phyloP scores from a whole-genome alignment of 495 filamentous ascomycete genomes.

The Cercophora samala region DNA sequence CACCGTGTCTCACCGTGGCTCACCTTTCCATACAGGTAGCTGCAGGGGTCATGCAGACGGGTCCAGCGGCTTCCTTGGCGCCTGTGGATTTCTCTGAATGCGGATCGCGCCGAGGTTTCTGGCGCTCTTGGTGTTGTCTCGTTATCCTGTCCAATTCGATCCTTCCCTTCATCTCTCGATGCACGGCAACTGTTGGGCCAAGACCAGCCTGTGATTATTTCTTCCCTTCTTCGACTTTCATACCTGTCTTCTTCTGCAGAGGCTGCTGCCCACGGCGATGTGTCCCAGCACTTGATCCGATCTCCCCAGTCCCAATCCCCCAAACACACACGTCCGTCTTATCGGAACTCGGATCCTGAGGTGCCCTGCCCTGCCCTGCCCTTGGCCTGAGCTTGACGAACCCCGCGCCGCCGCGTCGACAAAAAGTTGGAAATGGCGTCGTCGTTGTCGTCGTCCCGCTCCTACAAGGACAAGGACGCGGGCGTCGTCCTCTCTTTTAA shows the following conservation, averaged over 20 bases:
- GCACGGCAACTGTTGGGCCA: not conserved
- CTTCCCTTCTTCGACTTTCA: not conserved
- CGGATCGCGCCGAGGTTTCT: conserved; percentile 13
- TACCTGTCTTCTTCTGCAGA: not conserved
- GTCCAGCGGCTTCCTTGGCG: conserved; percentile 9
- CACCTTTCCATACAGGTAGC: too few relatives aligned
- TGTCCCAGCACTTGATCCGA: not conserved
- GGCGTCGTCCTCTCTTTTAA: conserved; percentile 81
- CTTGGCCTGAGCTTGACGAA: not conserved
- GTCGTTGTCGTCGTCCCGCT: conserved; percentile 54
- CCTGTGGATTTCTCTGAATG: conserved; percentile 3
- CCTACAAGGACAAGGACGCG: conserved; percentile 70
- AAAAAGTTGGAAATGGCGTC: conserved; percentile 45
- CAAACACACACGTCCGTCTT: not conserved
- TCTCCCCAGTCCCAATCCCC: too few relatives aligned
- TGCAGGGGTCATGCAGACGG: not conserved
- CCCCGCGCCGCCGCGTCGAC: conserved; percentile 8
- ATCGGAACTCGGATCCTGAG: not conserved
- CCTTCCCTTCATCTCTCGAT: not conserved
- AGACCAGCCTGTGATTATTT: not conserved
- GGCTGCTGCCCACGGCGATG: not conserved
- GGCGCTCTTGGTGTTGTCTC: conserved; percentile 11
- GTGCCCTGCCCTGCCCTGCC: not conserved
- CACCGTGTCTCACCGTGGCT: not conserved
- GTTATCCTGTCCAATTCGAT: not conserved